Percentiles rank a stretch among this genome's conserved stretches.
Evolutionary conservation across 1,139 yeast species (phyloP).

Genomic region (Taphrina flavorubra): DNA sequence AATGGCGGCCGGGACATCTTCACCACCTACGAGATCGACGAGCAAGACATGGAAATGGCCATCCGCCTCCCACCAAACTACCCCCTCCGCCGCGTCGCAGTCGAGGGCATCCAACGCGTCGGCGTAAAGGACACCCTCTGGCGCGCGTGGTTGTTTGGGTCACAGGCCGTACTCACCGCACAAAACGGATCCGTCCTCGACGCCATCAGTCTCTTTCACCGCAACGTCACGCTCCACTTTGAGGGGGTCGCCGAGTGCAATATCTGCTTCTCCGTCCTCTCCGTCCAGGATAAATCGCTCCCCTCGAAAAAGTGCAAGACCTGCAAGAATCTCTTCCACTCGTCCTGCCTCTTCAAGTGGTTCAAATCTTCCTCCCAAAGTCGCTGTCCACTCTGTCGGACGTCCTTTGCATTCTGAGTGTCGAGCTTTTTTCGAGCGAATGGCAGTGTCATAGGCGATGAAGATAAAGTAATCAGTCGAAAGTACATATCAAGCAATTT

Average conservation of each 20-base stretch:
- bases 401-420: constrained; percentile 63
- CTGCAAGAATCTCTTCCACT: constrained; percentile 91
- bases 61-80: constrained; percentile 72
- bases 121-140: constrained; percentile 93
- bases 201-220: constrained; percentile 79
- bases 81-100: constrained; percentile 74
- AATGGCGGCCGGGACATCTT: constrained; percentile 70
- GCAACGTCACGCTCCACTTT: constrained; percentile 79
- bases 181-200: constrained; percentile 82
- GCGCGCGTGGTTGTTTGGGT: constrained; percentile 94
- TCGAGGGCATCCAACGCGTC: constrained; percentile 77
- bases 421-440: no score
- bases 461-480: no score
- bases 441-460: no score
- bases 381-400: constrained; percentile 92
- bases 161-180: constrained; percentile 74
- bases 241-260: constrained; percentile 94
- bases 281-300: constrained; percentile 84
- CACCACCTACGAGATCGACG: constrained; percentile 80
- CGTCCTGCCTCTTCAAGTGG: constrained; percentile 98
- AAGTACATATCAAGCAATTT: no score
- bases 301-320: constrained; percentile 89
- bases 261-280: constrained; percentile 72
- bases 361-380: constrained; percentile 90
- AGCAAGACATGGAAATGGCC: constrained; percentile 81